A percentile compares a stretch with the other conserved stretches of the same genome.
phyloP scores from a whole-genome alignment of 352 stramenopile genomes.

The Blastocystis sp. region DNA sequence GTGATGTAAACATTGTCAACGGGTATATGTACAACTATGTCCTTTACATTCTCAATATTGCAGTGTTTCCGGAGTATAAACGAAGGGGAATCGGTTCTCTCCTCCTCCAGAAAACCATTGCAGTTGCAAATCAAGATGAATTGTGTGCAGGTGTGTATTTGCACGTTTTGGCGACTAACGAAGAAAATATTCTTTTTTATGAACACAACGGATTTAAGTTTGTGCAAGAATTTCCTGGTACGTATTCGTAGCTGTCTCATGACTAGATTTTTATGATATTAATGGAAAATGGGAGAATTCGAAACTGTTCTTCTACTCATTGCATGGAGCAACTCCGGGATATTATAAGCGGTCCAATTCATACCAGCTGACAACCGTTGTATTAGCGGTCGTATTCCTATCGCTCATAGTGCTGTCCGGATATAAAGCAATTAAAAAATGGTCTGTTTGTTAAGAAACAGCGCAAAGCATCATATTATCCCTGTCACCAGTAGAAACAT shows the following conservation, averaged over 20 bases:
- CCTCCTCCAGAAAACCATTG: not conserved
- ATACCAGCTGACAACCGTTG: not conserved
- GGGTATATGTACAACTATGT: not conserved
- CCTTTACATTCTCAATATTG: conserved; percentile 46
- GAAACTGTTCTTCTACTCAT: conserved; percentile 26
- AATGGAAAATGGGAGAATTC: not conserved
- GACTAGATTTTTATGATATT: conserved; percentile 19
- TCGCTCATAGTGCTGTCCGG: not conserved
- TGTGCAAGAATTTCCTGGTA: not conserved
- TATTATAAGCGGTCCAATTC: not conserved
- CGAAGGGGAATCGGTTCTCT: not conserved
- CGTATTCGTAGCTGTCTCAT: not conserved
- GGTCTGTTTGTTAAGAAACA: not conserved
- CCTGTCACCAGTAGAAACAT: conserved; percentile 21
- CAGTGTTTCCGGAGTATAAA: not conserved
- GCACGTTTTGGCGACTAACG: not conserved
- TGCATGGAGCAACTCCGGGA: not conserved
- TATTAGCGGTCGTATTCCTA: not conserved
- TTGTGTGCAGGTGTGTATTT: conserved; percentile 31
- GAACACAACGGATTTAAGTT: conserved; percentile 8
- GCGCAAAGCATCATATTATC: conserved; percentile 24
- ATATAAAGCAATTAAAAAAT: not conserved
- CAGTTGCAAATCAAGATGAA: not conserved
- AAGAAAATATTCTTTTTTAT: not conserved
- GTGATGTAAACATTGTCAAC: not conserved